Base-by-base conservation (phyloP, 2,329 filamentous ascomycete species). In the Colletotrichum aenigma region DNA sequence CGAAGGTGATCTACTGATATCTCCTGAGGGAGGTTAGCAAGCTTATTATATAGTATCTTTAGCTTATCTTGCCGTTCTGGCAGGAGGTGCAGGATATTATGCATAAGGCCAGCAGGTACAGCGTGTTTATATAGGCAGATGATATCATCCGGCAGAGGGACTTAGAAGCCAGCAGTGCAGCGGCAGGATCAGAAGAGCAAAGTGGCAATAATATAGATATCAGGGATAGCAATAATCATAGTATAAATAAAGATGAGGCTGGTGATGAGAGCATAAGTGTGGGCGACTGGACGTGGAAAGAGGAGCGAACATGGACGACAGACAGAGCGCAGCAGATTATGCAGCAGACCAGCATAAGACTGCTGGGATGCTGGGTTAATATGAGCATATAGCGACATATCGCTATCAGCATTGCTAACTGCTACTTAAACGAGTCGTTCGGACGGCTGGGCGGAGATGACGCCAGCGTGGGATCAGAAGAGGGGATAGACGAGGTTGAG, bases 1-100 rank as follows among this genome's bases (percentile, higher is more conserved):
- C 71, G 15, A 81, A 81, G 76, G 76, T 81, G 9, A 79, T 82
- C 66, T 65, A 82, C 74, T 69, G 76, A 30, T 82, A 80, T 78
- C 73, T 82, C 68, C 78, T 76, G 55, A 71, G 70, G 16, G 78
- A 81, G 71, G 77, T 80, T 7, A 75, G 78, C 26, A 77, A 79
- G 76, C 78, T 81, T 32, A 52, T 80, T 18, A 72, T 81, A 72
- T 79, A 71, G 71, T 81, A 81, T 75, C 70, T 81, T n/a, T 81
- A 71, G 79, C 52, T 68, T 21, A 24, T 68, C 7, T 56, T 68
- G 15, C 66, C 24, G n/a, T 68, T 68, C 52, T 68, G 24, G 32
- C 24, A 38, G 30, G 48, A 68, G 21, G 66, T 58, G 15, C 7
- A 68, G 7, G 21, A 32, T 4, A 58, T 68, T 7, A 16, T n/a